Evolutionary conservation across 148 eudicot species (phyloP), one percentile per base, ranked within the genome.

Genomic region (Vaccinium darrowii): DNA sequence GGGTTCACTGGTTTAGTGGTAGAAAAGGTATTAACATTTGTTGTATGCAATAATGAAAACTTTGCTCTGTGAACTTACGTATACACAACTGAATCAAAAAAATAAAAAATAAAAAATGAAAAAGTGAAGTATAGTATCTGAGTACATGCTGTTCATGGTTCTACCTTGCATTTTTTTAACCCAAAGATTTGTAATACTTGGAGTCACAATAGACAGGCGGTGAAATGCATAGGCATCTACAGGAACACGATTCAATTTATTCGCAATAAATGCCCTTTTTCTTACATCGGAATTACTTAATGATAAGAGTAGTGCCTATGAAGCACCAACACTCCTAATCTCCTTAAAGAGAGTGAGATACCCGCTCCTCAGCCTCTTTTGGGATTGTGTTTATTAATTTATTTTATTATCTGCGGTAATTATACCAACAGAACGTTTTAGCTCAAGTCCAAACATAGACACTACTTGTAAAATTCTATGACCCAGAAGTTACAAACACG

Each of bases 1-100:
- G 81, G 23, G 21, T 21, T 79, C 33, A 78, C 30, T 78, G 19
- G 81, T 11, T 79, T 33, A 78, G 56, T 78, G 19, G 81, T 11
- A 53, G 57, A 69, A 27, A 43, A 21, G 13, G 54, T 51, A 19
- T 8, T 14, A 11, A 27, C 47, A 13, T 10, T 19, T 52, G 36
- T 19, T 8, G 39, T 4, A 52, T n/a, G 79, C 58, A 49, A 27
- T 12, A 52, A 27, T 78, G 53, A 9, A 50, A 50, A 23, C 49
- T 23, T 3, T 78, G 10, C 14, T 53, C 16, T 52, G 39, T n/a
- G 21, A 19, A 16, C 54, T 27, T 27, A 27, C 27, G 27, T 27
- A 27, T 27, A 27, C 27, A 27, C 27, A 27, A 27, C 27, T 27
- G 27, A 27, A 27, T 27, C 27, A 27, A 27, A 27, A 27, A 27